These are phyloP conservation scores for Agarophyton chilense DNA, from an alignment of 23 red algal species.

Conservation along the genomic window DNA sequence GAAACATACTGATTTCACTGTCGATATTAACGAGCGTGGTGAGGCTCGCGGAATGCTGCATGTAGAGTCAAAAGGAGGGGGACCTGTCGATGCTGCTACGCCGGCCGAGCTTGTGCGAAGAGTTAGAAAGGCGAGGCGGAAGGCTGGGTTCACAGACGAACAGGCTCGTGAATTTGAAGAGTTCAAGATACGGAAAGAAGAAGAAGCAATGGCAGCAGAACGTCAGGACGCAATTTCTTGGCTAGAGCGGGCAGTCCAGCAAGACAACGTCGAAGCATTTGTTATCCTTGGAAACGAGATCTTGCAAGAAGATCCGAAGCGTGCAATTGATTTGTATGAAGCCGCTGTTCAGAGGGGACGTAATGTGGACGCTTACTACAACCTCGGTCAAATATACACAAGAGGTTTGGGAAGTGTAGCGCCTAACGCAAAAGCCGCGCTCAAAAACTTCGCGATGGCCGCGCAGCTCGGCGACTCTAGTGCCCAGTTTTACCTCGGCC, in stretches of 20 bases:
- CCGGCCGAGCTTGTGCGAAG: constrained; percentile 63
- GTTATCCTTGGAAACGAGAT: constrained; percentile 47
- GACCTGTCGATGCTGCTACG: background rate
- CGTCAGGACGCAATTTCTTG: constrained; percentile 19
- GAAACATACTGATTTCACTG: background rate
- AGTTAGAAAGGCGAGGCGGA: constrained; percentile 57
- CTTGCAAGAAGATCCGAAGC: constrained; percentile 30
- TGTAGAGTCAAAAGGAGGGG: background rate
- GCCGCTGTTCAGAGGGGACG: constrained; percentile 8
- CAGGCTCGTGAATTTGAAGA: constrained; percentile 64
- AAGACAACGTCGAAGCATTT: constrained; percentile 46
- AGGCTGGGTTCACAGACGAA: constrained; percentile 55
- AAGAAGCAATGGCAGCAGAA: background rate
- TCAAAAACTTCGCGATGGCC: constrained; percentile 59
- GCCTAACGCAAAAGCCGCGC: constrained; percentile 36
- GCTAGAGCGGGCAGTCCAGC: constrained; percentile 49
- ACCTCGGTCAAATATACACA: constrained; percentile 62
- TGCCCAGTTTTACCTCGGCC: constrained; percentile 74
- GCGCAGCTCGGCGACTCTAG: constrained; percentile 75
- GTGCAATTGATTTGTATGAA: constrained; percentile 56
- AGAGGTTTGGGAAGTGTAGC: constrained; percentile 24
- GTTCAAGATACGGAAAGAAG: constrained; percentile 8
- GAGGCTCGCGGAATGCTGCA: constrained; percentile 10
- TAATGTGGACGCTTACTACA: constrained; percentile 57
- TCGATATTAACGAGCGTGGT: constrained; percentile 39